Base-by-base conservation (phyloP, 2,329 filamentous ascomycete species). In the Botryosphaeria agaves region DNA sequence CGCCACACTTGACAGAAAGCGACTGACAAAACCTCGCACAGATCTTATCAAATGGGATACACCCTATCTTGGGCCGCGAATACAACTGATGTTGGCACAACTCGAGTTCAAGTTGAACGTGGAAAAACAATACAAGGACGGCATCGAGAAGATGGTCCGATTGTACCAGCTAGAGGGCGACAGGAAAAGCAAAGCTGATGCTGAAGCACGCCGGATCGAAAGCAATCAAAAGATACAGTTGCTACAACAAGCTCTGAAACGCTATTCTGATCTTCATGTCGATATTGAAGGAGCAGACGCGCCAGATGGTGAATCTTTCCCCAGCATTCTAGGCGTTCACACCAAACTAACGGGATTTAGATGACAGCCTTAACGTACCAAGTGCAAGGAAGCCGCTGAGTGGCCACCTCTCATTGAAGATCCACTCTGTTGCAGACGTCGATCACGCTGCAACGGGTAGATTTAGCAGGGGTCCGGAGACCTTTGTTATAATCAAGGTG, bases 1-100 rank as follows among this genome's bases (percentile, higher is more conserved):
- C 16, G 25, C 16, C 23, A 19, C 27, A 18, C 3, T 17, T 18
- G 15, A 14, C 12, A n/a, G 14, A 24, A 14, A 19, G 28, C 7
- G 33, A 33, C 41, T 43, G 32, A 47, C 38, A 11, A 4, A 26
- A 12, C 2, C 36, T 26, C 28, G 14, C 42, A 27, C 28, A 94
- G 89, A 98, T 57, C 64, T 98, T 38, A 94, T 98, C 61, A 95
- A 95, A 72, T 93, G 91, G 58, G 89, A 98, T 51, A 94, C 85
- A 18, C 80, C 81, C 12, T 82, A 94, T 52, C 75, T 98, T 38
- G 89, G 89, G 19, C 87, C 89, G 36, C 84, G 91, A 42, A 98
- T 98, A 47, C 89, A 98, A 61, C 79, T 95, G 47, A 98, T 98
- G 89, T 64, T 98, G 48, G 92, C 89, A 28, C 89, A 98, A 55